Evolutionary conservation across 345 rosid genomes (phyloP).

Genomic region (Salix viminalis): DNA sequence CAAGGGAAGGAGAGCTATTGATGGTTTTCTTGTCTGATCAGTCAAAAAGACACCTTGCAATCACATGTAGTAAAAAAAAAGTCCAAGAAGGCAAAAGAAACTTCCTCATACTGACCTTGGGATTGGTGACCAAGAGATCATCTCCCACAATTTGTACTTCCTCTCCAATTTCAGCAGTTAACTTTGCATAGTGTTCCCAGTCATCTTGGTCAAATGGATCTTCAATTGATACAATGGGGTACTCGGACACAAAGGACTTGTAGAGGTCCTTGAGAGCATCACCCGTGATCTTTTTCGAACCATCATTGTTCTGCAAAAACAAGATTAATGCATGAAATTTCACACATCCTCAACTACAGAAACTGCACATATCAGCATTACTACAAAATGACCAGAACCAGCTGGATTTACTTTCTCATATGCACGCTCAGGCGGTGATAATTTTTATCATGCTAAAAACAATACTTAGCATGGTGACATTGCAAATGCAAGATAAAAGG

Average conservation of each 20-base stretch:
- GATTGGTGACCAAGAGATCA: conserved; percentile 68
- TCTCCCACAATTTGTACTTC: conserved; percentile 68
- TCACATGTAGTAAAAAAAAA: neutral
- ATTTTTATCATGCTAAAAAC: neutral
- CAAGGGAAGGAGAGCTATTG: neutral
- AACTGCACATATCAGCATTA: neutral
- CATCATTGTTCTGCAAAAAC: conserved; percentile 52
- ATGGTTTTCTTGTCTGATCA: neutral
- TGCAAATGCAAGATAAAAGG: neutral
- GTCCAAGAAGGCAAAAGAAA: neutral
- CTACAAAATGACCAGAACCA: neutral
- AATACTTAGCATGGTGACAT: neutral
- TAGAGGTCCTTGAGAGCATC: conserved; percentile 54
- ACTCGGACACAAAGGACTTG: conserved; percentile 51
- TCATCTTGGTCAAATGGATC: conserved; percentile 78
- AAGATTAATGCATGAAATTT: neutral
- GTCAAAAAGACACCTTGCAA: neutral
- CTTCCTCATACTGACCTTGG: conserved; percentile 36
- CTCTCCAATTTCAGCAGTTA: conserved; percentile 54
- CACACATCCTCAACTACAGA: neutral
- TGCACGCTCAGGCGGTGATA: neutral
- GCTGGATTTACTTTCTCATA: neutral
- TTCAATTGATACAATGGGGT: conserved; percentile 64
- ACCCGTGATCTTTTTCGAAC: conserved; percentile 58
- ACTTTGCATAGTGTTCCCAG: conserved; percentile 56